Base-by-base conservation (phyloP, 192 early-diverging fungal species). In the Spizellomyces punctatus region DNA sequence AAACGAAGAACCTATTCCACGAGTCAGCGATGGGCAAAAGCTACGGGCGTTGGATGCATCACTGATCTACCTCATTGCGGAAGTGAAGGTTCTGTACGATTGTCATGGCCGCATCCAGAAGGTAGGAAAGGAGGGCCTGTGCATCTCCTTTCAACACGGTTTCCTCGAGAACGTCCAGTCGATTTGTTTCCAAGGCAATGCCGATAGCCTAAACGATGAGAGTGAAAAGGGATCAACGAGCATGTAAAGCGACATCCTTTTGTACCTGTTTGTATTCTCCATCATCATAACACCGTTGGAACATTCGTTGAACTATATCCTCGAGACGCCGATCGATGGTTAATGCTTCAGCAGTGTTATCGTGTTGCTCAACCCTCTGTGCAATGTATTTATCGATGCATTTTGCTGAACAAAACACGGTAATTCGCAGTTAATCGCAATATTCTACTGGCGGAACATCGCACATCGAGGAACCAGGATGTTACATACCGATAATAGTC, bases 321-420 rank as follows among this genome's bases (percentile, higher is more conserved):
- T 93, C 89, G 55, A 98, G 85, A 60, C 91, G 80, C 14, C 85
- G 79, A 64, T 98, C 95, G 50, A 98, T 85, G n/a, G 75, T 63
- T 22, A 80, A 75, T 21, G 71, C 67, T 10, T 75, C 59, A 7
- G 76, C 55, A 3, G 73, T 49, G 36, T 86, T 76, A 8, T 85
- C 74, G 21, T 72, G 71, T 36, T 87, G 74, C 64, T 78, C 58
- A 22, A 74, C 73, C 72, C 94, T 84, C 61, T 93, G 81, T 42
- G 80, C 78, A 70, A 99, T 98, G 78, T 99, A 99, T 76, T 93
- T 93, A 79, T 99, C 96, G 47, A 98, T 94, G 63, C 91, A 91
- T 78, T 93, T 92, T 22, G 92, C 93, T 95, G 77, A 6, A 78
- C 43, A 43, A 45, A 71, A 72, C 12, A 19, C 4, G 50, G 17